Evolutionary conservation across 345 rosid species (phyloP), one percentile per base, ranked within the genome.

Genomic region (Hevea brasiliensis): DNA sequence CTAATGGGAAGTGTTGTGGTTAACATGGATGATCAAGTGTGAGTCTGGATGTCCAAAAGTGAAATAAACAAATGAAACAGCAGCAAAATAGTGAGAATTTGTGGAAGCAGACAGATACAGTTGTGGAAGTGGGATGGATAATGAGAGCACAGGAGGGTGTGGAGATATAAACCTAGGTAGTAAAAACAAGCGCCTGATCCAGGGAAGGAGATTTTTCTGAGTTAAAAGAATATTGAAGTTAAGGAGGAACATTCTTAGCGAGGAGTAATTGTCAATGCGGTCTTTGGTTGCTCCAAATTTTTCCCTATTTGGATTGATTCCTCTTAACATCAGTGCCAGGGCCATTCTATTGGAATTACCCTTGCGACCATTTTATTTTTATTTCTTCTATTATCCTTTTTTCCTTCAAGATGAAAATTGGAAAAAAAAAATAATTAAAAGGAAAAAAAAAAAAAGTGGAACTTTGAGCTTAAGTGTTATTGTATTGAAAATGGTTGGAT

Each of bases 231-330:
- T 3, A 50, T 13, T 17, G 4, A 17, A 50, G 5, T 14, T 14
- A 14, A 47, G n/a, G 55, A 0, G 7, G 21, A 50, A 50, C n/a
- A 18, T 50, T 50, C n/a, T 17, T 20, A 17, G n/a, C 20, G 56
- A 47, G 41, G 9, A 44, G 56, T 44, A 5, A 27, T 70, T 70
- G 63, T 42, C 40, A 41, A 11, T 23, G 51, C 56, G 1, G 51
- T 70, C 41, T 6, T 0, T 1, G 41, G 41, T 11, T 20, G 66
- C n/a, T 10, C 23, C 42, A 27, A 42, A 24, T 35, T 20, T 59
- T 47, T 13, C 32, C 67, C 26, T n/a, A 47, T 32, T 35, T 48
- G 74, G 67, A 20, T 48, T 59, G 67, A 20, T 35, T 29, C 64
- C 17, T 20, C 23, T 23, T 23, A 6, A 20, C 35, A 45, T 51